Conservation (phyloP, 2,329 filamentous ascomycete species). For the Lasiodiplodia citricola region DNA sequence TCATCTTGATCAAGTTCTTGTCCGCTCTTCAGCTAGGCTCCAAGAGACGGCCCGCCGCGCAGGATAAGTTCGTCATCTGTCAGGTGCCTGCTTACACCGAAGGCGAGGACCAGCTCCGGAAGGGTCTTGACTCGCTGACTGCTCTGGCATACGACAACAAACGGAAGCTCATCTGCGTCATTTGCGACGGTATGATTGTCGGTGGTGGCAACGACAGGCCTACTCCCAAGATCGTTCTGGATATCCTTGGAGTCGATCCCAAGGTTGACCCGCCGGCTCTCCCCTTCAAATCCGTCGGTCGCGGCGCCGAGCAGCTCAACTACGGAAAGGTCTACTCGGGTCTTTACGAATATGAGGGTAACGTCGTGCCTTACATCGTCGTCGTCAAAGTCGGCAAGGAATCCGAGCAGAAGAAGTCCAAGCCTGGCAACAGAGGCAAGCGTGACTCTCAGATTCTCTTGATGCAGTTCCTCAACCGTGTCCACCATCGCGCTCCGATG, state of each 20-base stretch:
- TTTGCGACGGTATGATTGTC: conserved; percentile 97
- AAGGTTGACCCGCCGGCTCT: conserved; percentile 94
- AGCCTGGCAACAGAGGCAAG: conserved; percentile 97
- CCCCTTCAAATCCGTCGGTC: conserved; percentile 90
- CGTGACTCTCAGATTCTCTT: conserved; percentile 95
- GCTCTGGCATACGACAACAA: conserved; percentile 98
- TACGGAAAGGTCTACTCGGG: conserved; percentile 99
- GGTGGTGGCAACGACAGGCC: conserved; percentile 95
- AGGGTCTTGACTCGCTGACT: conserved; percentile 91
- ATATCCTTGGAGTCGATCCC: conserved; percentile 95
- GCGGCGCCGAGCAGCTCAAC: conserved; percentile 90
- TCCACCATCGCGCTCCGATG: conserved; percentile 94
- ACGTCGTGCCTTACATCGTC: conserved; percentile 94
- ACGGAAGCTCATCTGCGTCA: conserved; percentile 92
- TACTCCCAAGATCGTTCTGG: conserved; percentile 95
- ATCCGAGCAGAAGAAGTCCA: conserved; percentile 86
- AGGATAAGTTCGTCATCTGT: conserved; percentile 99
- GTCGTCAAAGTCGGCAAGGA: conserved; percentile 98
- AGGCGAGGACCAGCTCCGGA: conserved; percentile 91
- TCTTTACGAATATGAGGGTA: conserved; percentile 95
- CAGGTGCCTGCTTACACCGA: conserved; percentile 98
- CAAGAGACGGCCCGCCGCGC: conserved; percentile 84
- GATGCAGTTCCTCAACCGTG: conserved; percentile 97
- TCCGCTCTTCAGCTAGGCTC: conserved; percentile 92
- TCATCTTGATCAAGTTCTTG: conserved; percentile 88